Percentiles rank a stretch among this genome's conserved stretches.
These are phyloP conservation scores for Phyllosticta capitalensis DNA, from an alignment of 2,329 filamentous ascomycete genomes.

Conservation along the genomic window DNA sequence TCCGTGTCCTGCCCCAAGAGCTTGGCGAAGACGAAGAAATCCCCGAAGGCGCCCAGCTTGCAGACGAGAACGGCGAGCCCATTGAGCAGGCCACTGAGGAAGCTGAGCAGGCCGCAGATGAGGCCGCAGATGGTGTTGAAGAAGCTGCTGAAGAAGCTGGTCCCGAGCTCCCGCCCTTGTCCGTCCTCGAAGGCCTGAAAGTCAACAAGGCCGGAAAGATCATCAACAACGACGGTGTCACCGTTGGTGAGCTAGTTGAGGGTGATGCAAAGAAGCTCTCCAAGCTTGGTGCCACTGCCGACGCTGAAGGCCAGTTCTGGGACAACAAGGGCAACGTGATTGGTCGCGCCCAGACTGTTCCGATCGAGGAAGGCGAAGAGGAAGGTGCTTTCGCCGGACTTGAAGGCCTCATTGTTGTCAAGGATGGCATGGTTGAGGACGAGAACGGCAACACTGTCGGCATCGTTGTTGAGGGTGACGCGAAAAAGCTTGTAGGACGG, in stretches of 20 bases:
- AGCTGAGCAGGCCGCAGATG: slow-evolving; percentile 18
- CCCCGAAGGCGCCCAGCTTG: slow-evolving; percentile 9
- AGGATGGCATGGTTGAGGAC: slow-evolving; percentile 41
- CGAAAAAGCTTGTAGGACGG: slow-evolving; percentile 43
- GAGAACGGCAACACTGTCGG: slow-evolving; percentile 43
- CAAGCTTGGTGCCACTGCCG: slow-evolving; percentile 36
- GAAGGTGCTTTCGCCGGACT: slow-evolving; percentile 42
- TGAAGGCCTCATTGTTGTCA: slow-evolving; percentile 40
- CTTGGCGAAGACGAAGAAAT: slow-evolving; percentile 16
- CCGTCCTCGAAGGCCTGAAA: slow-evolving; percentile 39
- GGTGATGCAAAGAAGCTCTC: slow-evolving; percentile 45
- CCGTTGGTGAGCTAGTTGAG: slow-evolving; percentile 41
- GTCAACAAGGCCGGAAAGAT: slow-evolving; percentile 45
- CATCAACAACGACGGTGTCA: slow-evolving; percentile 35
- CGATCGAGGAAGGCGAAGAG: slow-evolving; percentile 38
- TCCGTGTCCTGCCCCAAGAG: slow-evolving; percentile 42
- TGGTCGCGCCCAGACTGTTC: slow-evolving; percentile 39
- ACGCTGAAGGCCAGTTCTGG: slow-evolving; percentile 43
- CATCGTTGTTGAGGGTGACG: slow-evolving; percentile 39
- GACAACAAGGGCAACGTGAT: slow-evolving; percentile 45
- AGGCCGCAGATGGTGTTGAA: slow-evolving; percentile 24
- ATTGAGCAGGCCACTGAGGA: slow-evolving; percentile 20
- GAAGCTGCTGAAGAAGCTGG: slow-evolving; percentile 22
- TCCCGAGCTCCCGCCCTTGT: slow-evolving; percentile 36
- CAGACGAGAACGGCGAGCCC: slow-evolving; percentile 26